phyloP scores from a whole-genome alignment of 495 filamentous ascomycete species.

The Penicillium silybi region DNA sequence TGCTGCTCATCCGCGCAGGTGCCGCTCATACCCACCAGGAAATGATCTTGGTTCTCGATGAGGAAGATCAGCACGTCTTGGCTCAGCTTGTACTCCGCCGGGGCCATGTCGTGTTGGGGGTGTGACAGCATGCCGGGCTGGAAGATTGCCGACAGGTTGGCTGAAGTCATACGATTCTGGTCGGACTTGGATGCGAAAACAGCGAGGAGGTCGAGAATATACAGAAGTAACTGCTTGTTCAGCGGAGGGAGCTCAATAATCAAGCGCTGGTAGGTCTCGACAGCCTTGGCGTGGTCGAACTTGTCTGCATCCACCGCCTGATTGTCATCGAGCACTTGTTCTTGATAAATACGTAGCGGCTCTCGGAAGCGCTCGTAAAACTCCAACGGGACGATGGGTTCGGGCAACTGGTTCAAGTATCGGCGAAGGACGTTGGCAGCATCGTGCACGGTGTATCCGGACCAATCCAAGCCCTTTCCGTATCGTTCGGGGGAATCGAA shows the following conservation, averaged over 20 bases:
- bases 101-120: conserved; percentile 90
- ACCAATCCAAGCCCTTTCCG: conserved; percentile 95
- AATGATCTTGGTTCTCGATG: conserved; percentile 93
- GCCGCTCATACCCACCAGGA: conserved; percentile 90
- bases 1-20: conserved; percentile 86
- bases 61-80: conserved; percentile 97
- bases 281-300: conserved; percentile 74
- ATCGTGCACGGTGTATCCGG: conserved; percentile 97
- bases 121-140: conserved; percentile 95
- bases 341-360: conserved; percentile 73
- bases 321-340: conserved; percentile 47
- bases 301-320: conserved; percentile 33
- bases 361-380: conserved; percentile 90
- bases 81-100: conserved; percentile 87
- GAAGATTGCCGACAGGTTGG: conserved; percentile 96
- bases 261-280: conserved; percentile 76
- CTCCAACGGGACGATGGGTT: conserved; percentile 93
- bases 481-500: conserved; percentile 97
- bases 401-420: conserved; percentile 89
- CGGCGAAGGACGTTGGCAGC: conserved; percentile 93
- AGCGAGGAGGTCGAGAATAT: conserved; percentile 95
- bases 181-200: conserved; percentile 98
- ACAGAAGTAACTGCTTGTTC: conserved; percentile 91
- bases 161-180: conserved; percentile 91
- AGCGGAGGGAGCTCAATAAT: conserved; percentile 91